Base-by-base conservation (phyloP, 139 green algal genomes). In the Spirogloea muscicola region DNA sequence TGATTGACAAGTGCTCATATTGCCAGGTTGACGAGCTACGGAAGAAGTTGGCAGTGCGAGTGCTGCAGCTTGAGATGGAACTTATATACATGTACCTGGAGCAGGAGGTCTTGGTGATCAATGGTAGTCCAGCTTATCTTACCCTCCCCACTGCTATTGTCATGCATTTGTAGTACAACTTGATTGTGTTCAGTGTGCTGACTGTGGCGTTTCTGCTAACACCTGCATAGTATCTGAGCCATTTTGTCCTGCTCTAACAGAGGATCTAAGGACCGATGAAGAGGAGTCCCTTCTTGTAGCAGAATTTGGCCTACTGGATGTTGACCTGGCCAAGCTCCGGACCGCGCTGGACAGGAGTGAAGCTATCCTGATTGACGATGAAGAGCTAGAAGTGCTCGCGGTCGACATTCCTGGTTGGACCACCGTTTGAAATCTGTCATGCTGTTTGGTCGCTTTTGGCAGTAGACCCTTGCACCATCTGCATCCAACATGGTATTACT, bases 41-140 rank as follows among this genome's bases (percentile, higher is more conserved):
- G 16, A 80, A 77, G 33, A 46, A 82, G 25, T 48, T 87, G 40
- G 82, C 82, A 31, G 84, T 96, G 25, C 80, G 86, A 48, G 95
- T 87, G 18, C 82, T 97, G 62, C 87, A 95, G 80, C 82, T 97
- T 39, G 89, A 97, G 82, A 91, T 97, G 91, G 91, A 95, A 77
- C 89, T 88, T 27, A 86, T 97, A 16, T 94, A 90, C 42, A 58
- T 61, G 1, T 76, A 62, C 10, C 68, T 98, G 48, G 93, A 98
- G 83, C 87, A 92, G 0, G 93, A 98, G 82, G 87, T 90, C 0
- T 68, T 96, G 40, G 88, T 96, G 2, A 57, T n/a, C n/a, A n/a
- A n/a, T n/a, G n/a, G n/a, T n/a, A n/a, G n/a, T n/a, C n/a, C n/a
- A n/a, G n/a, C n/a, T n/a, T n/a, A n/a, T n/a, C n/a, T n/a, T n/a